A percentile compares a stretch with the other conserved stretches of the same genome.
Evolutionary conservation across 2,329 filamentous ascomycete genomes (phyloP).

Genomic region (Aspergillus nomiae): DNA sequence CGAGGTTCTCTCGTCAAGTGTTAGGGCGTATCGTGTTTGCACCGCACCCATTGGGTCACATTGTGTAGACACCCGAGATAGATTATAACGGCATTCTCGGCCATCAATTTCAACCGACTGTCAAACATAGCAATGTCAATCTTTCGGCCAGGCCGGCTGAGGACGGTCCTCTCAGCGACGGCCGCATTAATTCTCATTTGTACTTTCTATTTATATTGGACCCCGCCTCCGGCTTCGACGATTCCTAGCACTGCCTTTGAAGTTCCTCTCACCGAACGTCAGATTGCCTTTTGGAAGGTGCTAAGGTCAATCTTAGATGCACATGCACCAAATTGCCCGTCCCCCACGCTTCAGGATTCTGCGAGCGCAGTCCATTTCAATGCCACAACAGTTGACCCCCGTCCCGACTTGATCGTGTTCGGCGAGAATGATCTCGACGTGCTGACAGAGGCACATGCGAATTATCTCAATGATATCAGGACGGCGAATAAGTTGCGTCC

Average conservation of each 20-base stretch:
- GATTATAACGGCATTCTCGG: background rate
- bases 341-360: slow-evolving; percentile 28
- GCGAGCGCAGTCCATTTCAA: slow-evolving; percentile 32
- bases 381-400: slow-evolving; percentile 28
- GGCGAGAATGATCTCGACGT: slow-evolving; percentile 34
- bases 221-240: slow-evolving; percentile 33
- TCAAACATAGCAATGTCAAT: slow-evolving; percentile 24
- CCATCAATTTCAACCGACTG: background rate
- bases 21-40: background rate
- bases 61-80: background rate
- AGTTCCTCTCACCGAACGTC: slow-evolving; percentile 36
- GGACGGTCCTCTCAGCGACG: slow-evolving; percentile 31
- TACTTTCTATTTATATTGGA: slow-evolving; percentile 41
- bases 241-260: slow-evolving; percentile 37
- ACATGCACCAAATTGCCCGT: slow-evolving; percentile 33
- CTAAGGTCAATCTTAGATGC: slow-evolving; percentile 37
- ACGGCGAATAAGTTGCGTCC: slow-evolving; percentile 31
- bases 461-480: slow-evolving; percentile 41
- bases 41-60: background rate
- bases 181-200: slow-evolving; percentile 33
- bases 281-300: slow-evolving; percentile 41
- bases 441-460: slow-evolving; percentile 44
- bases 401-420: slow-evolving; percentile 40
- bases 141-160: slow-evolving; percentile 31
- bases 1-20: background rate